Base-by-base conservation (phyloP, 2,329 filamentous ascomycete species). In the Botrytis paeoniae region DNA sequence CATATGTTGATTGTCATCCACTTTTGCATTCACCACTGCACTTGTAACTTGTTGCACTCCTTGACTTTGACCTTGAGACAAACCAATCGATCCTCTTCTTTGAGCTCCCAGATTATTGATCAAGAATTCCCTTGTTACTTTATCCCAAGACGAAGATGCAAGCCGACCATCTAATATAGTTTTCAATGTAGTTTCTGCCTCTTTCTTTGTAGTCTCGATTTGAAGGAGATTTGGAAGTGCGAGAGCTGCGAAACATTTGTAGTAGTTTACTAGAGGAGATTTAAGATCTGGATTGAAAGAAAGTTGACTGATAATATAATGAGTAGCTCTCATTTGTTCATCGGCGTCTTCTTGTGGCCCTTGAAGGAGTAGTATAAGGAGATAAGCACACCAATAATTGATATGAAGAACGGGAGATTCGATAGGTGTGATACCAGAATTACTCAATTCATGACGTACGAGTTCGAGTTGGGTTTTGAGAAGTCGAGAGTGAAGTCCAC, bases 321-420 rank as follows among this genome's bases (percentile, higher is more conserved):
- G 85, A 39, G 88, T 88, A 9, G 89, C 86, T 80, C 87, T 89
- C 32, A 92, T 82, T 25, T 91, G 84, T 73, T 91, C 87, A 2
- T 84, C 82, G 0, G 88, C 84, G 59, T 87, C 86, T 1, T 86
- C 84, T 18, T 85, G 85, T 1, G 88, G 86, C 25, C 12, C 32
- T 43, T 54, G 45, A 54, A 86, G 87, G 71, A 90, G 83, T 3
- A 92, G 85, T 16, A 89, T 85, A 29, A 93, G 83, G 14, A 93
- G 84, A 74, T 89, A 88, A 76, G 88, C 86, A 80, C 93, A 90
- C 87, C 91, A 92, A 81, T 92, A 93, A 29, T 87, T 87, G 37
- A 93, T 84, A 76, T 92, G 88, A 3, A 93, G 84, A 45, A 91
- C 79, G 5, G 88, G 88, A 66, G 86, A 84, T 4, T 75, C 75